Percentiles rank a stretch among this genome's conserved stretches.
Conservation (phyloP, 106 monocot genomes). For the Vanilla planifolia region DNA sequence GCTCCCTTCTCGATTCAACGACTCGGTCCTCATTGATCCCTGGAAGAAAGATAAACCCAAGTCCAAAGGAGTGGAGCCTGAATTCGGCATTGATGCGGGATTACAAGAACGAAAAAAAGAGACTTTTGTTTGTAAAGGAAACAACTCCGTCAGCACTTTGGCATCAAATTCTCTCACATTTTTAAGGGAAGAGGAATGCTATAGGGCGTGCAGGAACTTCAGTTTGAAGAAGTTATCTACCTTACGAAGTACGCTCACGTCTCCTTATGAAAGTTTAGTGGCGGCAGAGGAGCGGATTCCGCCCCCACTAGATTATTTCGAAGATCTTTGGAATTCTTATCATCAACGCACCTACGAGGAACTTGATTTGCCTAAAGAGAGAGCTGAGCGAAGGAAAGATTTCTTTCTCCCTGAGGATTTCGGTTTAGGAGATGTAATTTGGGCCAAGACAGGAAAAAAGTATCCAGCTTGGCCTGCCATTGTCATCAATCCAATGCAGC, state of each 20-base stretch:
- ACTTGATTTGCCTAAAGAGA: slow-evolving; percentile 10
- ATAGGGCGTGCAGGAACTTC: slow-evolving; percentile 29
- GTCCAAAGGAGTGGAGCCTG: slow-evolving; percentile 10
- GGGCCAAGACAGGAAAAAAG: slow-evolving; percentile 77
- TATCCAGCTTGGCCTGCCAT: slow-evolving; percentile 84
- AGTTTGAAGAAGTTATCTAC: slow-evolving; percentile 24
- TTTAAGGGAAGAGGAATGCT: slow-evolving; percentile 25
- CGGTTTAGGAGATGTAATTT: slow-evolving; percentile 66
- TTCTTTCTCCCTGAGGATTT: slow-evolving; percentile 55
- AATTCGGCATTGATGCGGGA: background rate
- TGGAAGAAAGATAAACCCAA: slow-evolving; percentile 55
- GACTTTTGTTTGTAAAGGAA: background rate
- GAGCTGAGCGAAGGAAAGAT: slow-evolving; percentile 28
- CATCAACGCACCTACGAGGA: background rate
- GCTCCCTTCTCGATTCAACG: slow-evolving; percentile 50
- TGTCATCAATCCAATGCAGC: slow-evolving; percentile 72
- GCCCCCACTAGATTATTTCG: background rate
- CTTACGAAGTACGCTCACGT: slow-evolving; percentile 30
- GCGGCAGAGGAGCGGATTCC: slow-evolving; percentile 6
- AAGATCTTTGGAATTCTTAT: background rate
- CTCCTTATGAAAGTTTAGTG: slow-evolving; percentile 8
- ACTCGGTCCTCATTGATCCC: slow-evolving; percentile 65
- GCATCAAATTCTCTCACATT: background rate
- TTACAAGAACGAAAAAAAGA: slow-evolving; percentile 1
- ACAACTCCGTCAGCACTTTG: background rate